Base-by-base conservation (phyloP, 352 stramenopile species). In the Globisporangium perplexum region DNA sequence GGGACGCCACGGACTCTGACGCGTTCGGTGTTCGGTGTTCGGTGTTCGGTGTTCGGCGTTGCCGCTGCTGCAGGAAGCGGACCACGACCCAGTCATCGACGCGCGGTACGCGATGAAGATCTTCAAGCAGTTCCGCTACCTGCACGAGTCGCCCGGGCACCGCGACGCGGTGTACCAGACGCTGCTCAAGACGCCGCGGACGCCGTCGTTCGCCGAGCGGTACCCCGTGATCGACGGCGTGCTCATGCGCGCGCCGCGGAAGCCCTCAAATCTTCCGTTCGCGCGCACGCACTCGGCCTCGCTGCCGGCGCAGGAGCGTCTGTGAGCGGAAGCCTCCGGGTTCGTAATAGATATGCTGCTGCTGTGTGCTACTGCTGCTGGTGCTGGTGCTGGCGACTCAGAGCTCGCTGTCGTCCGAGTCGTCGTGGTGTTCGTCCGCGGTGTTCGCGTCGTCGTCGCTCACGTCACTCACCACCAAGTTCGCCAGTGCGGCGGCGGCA, bases 91-190 rank as follows among this genome's bases (percentile, higher is more conserved):
- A 0, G 82, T 95, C 24, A 90, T 92, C 43, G 84, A 95, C 51
- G 84, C 84, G 51, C 78, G 79, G 31, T 92, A 91, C 59, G 81
- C 84, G n/a, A 95, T 95, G 84, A 91, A 90, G 71, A 70, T 95
- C 50, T 91, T 95, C 65, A 90, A 90, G 57, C 69, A 87, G 54
- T 95, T 90, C 50, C 77, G 79, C 26, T 70, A 91, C 69, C 56
- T 95, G 57, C 84, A 91, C 57, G 79, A 93, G 55, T 84, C 69
- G 7, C 81, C 82, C 8, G 74, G 65, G 5, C 80, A 77, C n/a
- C 84, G 81, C 45, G 80, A 90, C 46, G 82, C 80, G 3, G 80
- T 95, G 24, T 75, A 89, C 61, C 77, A 95, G 58, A 92, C 84
- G 6, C 60, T 93, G 39, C 54, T 92, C 0, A 86, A 90, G 60